These are phyloP conservation scores for Aspergillus chevalieri DNA, from an alignment of 2,329 filamentous ascomycete species.

Conservation along the genomic window DNA sequence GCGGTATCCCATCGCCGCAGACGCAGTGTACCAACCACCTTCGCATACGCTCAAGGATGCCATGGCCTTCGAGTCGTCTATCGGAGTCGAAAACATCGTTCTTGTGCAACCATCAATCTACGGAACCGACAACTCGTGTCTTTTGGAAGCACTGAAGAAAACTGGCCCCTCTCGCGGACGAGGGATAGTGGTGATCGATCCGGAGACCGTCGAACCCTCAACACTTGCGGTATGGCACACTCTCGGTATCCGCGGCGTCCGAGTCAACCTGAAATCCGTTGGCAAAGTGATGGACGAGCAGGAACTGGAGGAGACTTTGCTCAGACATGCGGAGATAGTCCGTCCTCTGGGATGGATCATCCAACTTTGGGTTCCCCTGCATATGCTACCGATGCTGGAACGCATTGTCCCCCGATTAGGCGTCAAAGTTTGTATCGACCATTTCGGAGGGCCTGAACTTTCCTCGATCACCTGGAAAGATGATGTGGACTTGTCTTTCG, in stretches of 20 bases:
- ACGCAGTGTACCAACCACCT: constrained; percentile 48
- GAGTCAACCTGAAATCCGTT: constrained; percentile 54
- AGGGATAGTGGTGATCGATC: constrained; percentile 54
- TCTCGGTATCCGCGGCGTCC: constrained; percentile 54
- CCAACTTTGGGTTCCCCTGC: constrained; percentile 53
- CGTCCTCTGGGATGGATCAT: constrained; percentile 51
- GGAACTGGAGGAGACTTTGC: constrained; percentile 40
- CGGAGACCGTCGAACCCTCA: constrained; percentile 29
- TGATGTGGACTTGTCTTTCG: constrained; percentile 13
- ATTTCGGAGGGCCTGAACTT: constrained; percentile 50
- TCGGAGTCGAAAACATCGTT: constrained; percentile 52
- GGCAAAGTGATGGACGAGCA: constrained; percentile 36
- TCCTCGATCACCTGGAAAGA: constrained; percentile 3
- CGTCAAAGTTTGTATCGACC: constrained; percentile 54
- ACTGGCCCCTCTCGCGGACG: constrained; percentile 48
- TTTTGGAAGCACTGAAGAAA: constrained; percentile 48
- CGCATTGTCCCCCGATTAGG: constrained; percentile 44
- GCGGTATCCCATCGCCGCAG: constrained; percentile 43
- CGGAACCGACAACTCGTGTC: constrained; percentile 54
- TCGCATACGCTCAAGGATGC: constrained; percentile 49
- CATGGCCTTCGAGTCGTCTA: constrained; percentile 43
- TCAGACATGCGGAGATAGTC: constrained; percentile 47
- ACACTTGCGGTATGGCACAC: constrained; percentile 50
- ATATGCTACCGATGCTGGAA: constrained; percentile 45
- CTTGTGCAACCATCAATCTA: constrained; percentile 59